Base-by-base conservation (phyloP, 1,139 yeast species). In the Yarrowia galli region DNA sequence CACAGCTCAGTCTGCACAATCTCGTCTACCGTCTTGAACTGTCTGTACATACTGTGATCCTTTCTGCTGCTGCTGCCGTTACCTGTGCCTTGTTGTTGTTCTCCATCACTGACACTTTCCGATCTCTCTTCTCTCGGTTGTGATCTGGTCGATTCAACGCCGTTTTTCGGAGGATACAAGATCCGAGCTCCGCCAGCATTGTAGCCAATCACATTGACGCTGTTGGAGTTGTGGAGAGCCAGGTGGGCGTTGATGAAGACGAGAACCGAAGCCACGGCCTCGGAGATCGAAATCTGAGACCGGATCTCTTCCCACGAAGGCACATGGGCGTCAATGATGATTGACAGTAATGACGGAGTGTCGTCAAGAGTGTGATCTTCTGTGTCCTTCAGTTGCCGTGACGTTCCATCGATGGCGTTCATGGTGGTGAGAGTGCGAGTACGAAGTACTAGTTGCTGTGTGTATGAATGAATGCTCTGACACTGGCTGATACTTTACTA, bases 241-340 rank as follows among this genome's bases (percentile, higher is more conserved):
- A 96, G 77, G 77, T 95, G 99, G 0, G 96, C 93, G 75, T 95
- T 95, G 69, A 93, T 78, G 74, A 88, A 87, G 42, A 92, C 91
- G 60, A 90, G 76, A 13, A 91, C 75, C 6, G 91, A 81, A 70
- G 88, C 85, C 25, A 86, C 80, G 25, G 88, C 85, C 63, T 87
- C 86, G 69, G 83, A 82, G 38, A 90, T 76, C 2, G 85, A 73
- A 3, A 85, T 77, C 64, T 81, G 79, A 48, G 83, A 79, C 38
- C 76, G 73, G 42, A 88, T 79, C 54, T 82, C 80, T 66, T 82
- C 85, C 98, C 98, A 92, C 60, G 91, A 88, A 46, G 80, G 77
- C 0, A 98, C 95, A 60, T 90, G 87, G 9, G 92, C 82, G 72
- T 95, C 99, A 13, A 95, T 78, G 9, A 95, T 83, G 36, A 95